A percentile compares a stretch with the other conserved stretches of the same genome.
Evolutionary conservation across 495 filamentous ascomycete species (phyloP).

Genomic region (Xylaria longipes): DNA sequence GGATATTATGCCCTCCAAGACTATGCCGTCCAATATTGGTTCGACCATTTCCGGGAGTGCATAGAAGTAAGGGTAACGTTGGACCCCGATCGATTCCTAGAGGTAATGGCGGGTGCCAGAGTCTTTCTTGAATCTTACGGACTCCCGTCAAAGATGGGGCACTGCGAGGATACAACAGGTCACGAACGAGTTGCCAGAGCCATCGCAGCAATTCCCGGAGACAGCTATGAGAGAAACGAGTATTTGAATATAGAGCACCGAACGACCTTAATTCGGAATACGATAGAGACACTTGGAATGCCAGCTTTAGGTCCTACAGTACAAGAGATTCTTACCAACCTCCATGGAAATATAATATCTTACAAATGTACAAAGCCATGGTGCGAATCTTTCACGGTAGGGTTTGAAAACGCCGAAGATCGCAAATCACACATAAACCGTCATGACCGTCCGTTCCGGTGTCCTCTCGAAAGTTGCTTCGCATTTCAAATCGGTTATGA

Average conservation of each 20-base stretch:
- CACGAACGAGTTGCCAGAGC: not conserved
- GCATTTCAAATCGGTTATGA: conserved; percentile 15
- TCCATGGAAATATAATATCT: not conserved
- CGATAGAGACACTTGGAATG: not conserved
- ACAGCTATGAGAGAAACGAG: not conserved
- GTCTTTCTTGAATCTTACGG: not conserved
- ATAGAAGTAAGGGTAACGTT: not conserved
- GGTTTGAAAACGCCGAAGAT: conserved; percentile 4
- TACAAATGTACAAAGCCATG: conserved; percentile 12
- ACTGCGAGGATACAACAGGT: too few species aligned
- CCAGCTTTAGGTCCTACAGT: not conserved
- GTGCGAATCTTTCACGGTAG: conserved; percentile 7
- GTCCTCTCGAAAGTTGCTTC: not conserved
- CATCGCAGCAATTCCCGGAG: not conserved
- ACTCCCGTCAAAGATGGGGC: not conserved
- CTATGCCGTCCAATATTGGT: conserved; percentile 26
- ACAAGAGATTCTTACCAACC: not conserved
- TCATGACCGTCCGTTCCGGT: conserved; percentile 10
- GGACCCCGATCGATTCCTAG: not conserved
- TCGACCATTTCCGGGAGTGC: conserved; percentile 21
- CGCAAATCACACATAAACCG: not conserved
- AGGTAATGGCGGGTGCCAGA: not conserved
- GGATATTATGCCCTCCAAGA: conserved; percentile 25
- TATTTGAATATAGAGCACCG: conserved; percentile 5
- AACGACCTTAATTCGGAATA: not conserved